Evolutionary conservation across 148 eudicot genomes (phyloP).

Genomic region (Cornus kousa): DNA sequence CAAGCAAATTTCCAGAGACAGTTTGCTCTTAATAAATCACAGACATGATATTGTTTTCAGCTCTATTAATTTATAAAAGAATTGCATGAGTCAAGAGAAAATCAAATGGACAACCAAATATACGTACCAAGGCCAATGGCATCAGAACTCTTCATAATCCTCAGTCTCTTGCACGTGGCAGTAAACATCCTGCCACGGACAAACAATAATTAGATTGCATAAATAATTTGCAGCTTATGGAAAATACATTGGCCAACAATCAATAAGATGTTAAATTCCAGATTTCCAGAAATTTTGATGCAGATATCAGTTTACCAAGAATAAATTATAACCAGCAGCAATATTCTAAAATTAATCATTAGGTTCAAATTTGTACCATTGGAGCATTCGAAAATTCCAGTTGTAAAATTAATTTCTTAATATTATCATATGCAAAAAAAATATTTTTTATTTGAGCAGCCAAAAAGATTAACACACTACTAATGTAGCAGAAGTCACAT

Average conservation of each 20-base stretch:
- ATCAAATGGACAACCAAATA: not conserved
- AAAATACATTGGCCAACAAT: not conserved
- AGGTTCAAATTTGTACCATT: not conserved
- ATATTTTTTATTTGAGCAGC: not conserved
- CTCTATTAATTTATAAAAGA: not conserved
- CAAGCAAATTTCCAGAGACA: not conserved
- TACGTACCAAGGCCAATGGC: conserved; percentile 33
- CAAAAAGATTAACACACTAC: not conserved
- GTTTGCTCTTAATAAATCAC: too few relatives aligned
- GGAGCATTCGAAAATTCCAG: not conserved
- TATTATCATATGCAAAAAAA: not conserved
- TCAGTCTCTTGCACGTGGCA: conserved; percentile 39
- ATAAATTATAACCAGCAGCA: not conserved
- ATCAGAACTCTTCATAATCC: conserved; percentile 43
- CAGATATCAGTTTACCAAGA: not conserved
- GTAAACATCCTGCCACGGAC: conserved; percentile 36
- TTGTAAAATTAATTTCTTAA: not conserved
- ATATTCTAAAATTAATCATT: too few relatives aligned
- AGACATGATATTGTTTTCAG: not conserved
- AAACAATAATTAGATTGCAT: conserved; percentile 6
- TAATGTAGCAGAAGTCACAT: not conserved
- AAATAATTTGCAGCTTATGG: not conserved
- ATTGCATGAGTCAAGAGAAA: not conserved
- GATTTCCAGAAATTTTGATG: not conserved
- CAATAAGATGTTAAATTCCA: not conserved